These are phyloP conservation scores for Centrapalus pauciflorus DNA, from an alignment of 129 eudicot species.

Conservation along the genomic window DNA sequence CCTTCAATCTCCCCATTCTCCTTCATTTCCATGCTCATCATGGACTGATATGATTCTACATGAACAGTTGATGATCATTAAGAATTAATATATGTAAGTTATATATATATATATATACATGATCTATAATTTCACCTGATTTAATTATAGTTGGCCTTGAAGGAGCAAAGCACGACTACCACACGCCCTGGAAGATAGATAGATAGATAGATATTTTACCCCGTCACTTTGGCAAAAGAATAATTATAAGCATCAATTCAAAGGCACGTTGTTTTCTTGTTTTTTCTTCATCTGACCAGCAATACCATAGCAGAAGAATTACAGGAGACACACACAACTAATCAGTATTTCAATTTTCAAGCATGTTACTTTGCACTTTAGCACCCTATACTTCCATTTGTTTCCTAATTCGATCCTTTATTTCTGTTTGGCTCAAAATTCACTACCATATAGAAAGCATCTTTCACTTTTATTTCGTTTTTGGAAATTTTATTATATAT, in stretches of 20 bases:
- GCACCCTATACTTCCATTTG: constrained; percentile 31
- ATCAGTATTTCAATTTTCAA: constrained; percentile 34
- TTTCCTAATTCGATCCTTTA: neutral
- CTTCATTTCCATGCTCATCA: constrained; percentile 21
- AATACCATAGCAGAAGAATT: neutral
- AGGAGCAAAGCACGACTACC: constrained; percentile 13
- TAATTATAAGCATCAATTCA: too few relatives aligned
- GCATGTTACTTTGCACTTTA: constrained; percentile 33
- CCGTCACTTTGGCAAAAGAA: too few relatives aligned
- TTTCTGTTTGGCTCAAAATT: constrained; percentile 16
- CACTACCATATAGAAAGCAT: constrained; percentile 11
- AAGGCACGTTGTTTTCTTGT: constrained; percentile 5
- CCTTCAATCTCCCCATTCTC: constrained; percentile 37
- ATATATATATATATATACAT: neutral
- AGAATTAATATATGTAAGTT: too few relatives aligned
- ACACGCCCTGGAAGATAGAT: constrained; percentile 19
- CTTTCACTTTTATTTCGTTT: neutral
- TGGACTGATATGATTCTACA: constrained; percentile 25
- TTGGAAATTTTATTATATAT: constrained; percentile 13
- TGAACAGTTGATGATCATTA: constrained; percentile 4
- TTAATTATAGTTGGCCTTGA: too few relatives aligned
- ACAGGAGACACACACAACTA: constrained; percentile 11
- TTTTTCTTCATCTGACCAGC: constrained; percentile 16
- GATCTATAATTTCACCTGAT: too few relatives aligned
- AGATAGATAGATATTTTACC: too few relatives aligned